Conservation (phyloP, 495 filamentous ascomycete genomes). For the Penicillium paradoxum region DNA sequence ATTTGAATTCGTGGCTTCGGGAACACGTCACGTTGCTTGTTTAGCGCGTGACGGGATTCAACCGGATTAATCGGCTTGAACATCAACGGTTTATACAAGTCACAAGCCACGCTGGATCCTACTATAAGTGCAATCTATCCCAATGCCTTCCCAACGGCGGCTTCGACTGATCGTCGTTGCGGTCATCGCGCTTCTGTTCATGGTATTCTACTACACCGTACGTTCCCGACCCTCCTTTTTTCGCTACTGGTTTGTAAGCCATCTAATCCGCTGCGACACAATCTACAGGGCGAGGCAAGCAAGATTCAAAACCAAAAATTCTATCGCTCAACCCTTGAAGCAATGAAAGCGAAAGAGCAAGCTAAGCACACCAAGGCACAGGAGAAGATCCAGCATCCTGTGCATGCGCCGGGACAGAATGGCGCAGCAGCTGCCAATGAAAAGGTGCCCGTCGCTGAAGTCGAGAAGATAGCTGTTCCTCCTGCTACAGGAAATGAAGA, state of each 20-base stretch:
- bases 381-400: conserved; percentile 27
- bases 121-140: conserved; percentile 13
- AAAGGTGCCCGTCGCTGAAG: conserved; percentile 41
- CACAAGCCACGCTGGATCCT: too few relatives aligned
- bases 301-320: conserved; percentile 46
- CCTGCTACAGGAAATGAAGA: conserved; percentile 28
- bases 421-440: conserved; percentile 21
- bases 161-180: conserved; percentile 55
- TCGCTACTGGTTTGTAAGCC: background rate
- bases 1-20: background rate
- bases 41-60: background rate
- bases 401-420: conserved; percentile 32
- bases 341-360: conserved; percentile 39
- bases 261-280: background rate
- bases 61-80: background rate
- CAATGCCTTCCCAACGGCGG: conserved; percentile 69
- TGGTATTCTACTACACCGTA: conserved; percentile 61
- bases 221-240: background rate
- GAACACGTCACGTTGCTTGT: background rate
- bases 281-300: conserved; percentile 35
- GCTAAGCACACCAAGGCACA: conserved; percentile 28
- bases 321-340: conserved; percentile 46
- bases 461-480: conserved; percentile 47
- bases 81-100: background rate
- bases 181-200: conserved; percentile 51